Conservation (phyloP, 1,284 basidiomycete species). For the Rhizopogon parksii region DNA sequence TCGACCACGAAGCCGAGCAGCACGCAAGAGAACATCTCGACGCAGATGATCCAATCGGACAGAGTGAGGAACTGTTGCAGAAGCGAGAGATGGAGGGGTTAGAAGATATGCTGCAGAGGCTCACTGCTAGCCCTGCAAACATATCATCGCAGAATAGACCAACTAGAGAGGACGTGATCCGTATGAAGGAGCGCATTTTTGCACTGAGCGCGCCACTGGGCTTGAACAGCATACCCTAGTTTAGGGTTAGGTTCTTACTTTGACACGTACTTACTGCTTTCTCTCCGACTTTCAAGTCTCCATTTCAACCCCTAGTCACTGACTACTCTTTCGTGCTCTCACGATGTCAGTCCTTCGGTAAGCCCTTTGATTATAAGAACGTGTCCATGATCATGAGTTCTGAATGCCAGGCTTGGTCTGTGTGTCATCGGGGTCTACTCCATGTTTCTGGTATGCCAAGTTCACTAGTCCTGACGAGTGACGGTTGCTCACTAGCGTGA, state of each 20-base stretch:
- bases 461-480: conserved; percentile 3
- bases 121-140: conserved; percentile 30
- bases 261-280: conserved; percentile 21
- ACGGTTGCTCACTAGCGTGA: conserved; percentile 11
- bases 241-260: conserved; percentile 14
- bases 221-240: conserved; percentile 26
- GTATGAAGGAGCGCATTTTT: conserved; percentile 36
- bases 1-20: conserved; percentile 63
- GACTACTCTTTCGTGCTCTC: background rate
- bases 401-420: conserved; percentile 43
- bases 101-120: conserved; percentile 47
- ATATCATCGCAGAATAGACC: conserved; percentile 26
- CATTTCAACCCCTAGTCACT: background rate
- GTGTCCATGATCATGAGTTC: background rate
- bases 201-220: conserved; percentile 29
- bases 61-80: conserved; percentile 38
- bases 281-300: background rate
- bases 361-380: background rate
- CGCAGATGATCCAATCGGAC: conserved; percentile 25
- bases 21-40: conserved; percentile 63
- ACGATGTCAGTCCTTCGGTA: conserved; percentile 26
- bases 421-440: conserved; percentile 71
- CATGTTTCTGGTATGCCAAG: conserved; percentile 62
- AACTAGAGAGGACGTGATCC: conserved; percentile 37
- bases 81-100: conserved; percentile 45